Evolutionary conservation across 1,284 basidiomycete genomes (phyloP), one percentile per base, ranked within the genome.

Genomic region (Schizopora paradoxa): DNA sequence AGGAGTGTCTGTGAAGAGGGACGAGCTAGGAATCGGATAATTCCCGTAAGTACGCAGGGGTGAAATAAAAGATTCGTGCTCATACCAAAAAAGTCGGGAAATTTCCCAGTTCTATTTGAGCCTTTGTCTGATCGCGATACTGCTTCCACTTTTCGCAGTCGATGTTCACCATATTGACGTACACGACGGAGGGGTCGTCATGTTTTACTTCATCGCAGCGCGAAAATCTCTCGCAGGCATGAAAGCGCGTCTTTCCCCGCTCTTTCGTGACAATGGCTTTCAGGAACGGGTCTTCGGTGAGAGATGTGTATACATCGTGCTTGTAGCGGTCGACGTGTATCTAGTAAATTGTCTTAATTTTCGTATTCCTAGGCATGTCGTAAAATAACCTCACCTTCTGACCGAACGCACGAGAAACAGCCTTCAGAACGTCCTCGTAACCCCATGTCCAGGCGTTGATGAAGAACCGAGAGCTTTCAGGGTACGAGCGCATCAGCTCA

Each of bases 361-460:
- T 6, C 23, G 10, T 6, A 48, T 37, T 16, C 13, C 14, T n/a
- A 34, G 10, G 28, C 39, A 35, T 7, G 36, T 5, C 22, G 10
- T 28, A 29, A 29, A 13, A 4, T 1, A 6, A 14, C 52, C 61
- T 41, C 54, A 87, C 88, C 64, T 73, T 71, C 32, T 71, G 68
- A 28, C 73, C 65, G 56, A 93, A 94, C 1, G 69, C 65, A 2
- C 68, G 65, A 0, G 84, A 74, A 2, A 95, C 68, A 0, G 74
- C 84, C 58, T 90, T 89, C 23, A 93, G 68, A 13, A 91, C 67
- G 36, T 91, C 86, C 61, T 93, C 90, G 59, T 91, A 91, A 0
- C 94, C 93, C 82, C 87, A 92, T 0, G 92, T 96, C 93, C 94
- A 97, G 0, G 77, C 63, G 55, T 97, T 92, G 51, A 97, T 73